Conservation (phyloP, 495 filamentous ascomycete genomes). For the Tuber aestivum region DNA sequence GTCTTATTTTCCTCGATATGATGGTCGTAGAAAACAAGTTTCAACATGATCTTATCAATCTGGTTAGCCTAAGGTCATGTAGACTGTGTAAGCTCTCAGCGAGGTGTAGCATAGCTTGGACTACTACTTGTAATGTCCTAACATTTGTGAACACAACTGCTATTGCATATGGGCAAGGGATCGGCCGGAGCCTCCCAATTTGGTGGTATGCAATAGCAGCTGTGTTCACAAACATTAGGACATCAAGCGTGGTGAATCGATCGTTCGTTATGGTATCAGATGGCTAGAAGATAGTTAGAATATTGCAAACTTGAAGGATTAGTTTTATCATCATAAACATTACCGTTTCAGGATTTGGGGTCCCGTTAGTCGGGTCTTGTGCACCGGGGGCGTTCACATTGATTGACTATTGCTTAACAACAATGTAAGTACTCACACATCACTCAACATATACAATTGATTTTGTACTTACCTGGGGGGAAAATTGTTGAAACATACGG, state of each 20-base stretch:
- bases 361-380: neutral
- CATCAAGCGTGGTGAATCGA: neutral
- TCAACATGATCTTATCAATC: neutral
- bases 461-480: neutral
- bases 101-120: too few species aligned
- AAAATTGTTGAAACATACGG: neutral
- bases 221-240: too few species aligned
- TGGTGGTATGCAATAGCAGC: too few species aligned
- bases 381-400: neutral
- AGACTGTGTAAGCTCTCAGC: neutral
- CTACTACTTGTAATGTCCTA: too few species aligned
- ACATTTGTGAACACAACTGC: too few species aligned
- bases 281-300: neutral
- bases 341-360: neutral
- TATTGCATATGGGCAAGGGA: too few species aligned
- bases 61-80: neutral
- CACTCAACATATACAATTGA: neutral
- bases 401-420: neutral
- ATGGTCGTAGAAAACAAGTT: neutral
- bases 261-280: neutral
- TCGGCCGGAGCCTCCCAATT: too few species aligned
- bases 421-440: neutral
- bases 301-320: neutral
- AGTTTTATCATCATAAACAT: neutral
- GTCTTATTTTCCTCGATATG: too few species aligned